Percentiles rank a stretch among this genome's conserved stretches.
Evolutionary conservation across 495 filamentous ascomycete genomes (phyloP).

Genomic region (Xylona heveae): DNA sequence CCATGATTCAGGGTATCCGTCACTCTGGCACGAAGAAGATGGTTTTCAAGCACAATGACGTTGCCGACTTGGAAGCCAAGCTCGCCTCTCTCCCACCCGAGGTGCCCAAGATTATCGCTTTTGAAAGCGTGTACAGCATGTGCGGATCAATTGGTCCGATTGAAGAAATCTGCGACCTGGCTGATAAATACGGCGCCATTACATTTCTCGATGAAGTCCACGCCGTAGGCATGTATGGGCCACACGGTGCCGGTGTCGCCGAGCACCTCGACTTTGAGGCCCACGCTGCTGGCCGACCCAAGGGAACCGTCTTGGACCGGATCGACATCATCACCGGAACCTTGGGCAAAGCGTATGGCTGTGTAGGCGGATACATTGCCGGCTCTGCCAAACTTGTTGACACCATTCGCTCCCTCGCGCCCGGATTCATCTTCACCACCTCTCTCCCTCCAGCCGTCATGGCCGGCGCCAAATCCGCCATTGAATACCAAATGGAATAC

Average conservation of each 20-base stretch:
- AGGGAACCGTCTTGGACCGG: slow-evolving; percentile 83
- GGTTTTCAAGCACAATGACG: slow-evolving; percentile 96
- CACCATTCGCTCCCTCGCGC: slow-evolving; percentile 85
- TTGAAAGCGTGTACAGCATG: slow-evolving; percentile 98
- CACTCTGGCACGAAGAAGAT: slow-evolving; percentile 92
- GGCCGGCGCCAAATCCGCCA: slow-evolving; percentile 81
- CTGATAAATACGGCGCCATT: slow-evolving; percentile 91
- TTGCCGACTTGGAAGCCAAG: slow-evolving; percentile 75
- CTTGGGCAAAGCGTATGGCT: slow-evolving; percentile 92
- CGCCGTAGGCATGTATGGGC: slow-evolving; percentile 97
- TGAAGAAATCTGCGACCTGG: slow-evolving; percentile 82
- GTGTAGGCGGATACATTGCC: slow-evolving; percentile 93
- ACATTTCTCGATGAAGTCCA: slow-evolving; percentile 98
- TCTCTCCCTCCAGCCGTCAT: slow-evolving; percentile 90
- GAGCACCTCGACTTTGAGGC: slow-evolving; percentile 93
- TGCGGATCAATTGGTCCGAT: slow-evolving; percentile 94
- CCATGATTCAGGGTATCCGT: slow-evolving; percentile 98
- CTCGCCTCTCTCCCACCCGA: slow-evolving; percentile 65
- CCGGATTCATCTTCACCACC: slow-evolving; percentile 98
- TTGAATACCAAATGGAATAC: slow-evolving; percentile 72
- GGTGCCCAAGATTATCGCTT: slow-evolving; percentile 92
- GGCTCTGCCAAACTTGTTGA: slow-evolving; percentile 77
- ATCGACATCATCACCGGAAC: slow-evolving; percentile 96
- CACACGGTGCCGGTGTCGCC: slow-evolving; percentile 86
- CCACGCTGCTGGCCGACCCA: slow-evolving; percentile 37